Evolutionary conservation across 2,329 filamentous ascomycete species (phyloP).

Genomic region (Leptographium flavum): DNA sequence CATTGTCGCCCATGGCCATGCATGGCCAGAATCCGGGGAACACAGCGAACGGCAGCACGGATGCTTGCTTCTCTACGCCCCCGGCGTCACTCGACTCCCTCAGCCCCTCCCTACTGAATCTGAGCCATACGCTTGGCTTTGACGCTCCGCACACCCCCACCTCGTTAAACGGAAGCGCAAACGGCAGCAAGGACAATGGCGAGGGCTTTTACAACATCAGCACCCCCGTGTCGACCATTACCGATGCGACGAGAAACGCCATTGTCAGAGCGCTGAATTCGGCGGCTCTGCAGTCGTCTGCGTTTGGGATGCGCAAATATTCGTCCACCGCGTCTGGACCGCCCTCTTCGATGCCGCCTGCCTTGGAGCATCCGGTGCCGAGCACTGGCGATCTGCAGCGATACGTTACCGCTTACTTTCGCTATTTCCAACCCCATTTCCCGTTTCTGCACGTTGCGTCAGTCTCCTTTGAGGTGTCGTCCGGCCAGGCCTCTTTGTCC

Average conservation of each 20-base stretch:
- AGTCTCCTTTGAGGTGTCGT: constrained; percentile 66
- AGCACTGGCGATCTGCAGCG: constrained; percentile 76
- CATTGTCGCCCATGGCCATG: constrained; percentile 60
- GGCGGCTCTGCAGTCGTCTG: constrained; percentile 32
- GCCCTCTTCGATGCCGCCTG: constrained; percentile 35
- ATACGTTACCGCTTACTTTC: constrained; percentile 80
- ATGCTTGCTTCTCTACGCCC: constrained; percentile 67
- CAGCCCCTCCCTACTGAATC: constrained; percentile 55
- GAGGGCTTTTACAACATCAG: constrained; percentile 28
- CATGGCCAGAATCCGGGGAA: constrained; percentile 39
- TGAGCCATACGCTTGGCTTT: constrained; percentile 53
- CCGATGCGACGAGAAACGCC: constrained; percentile 47
- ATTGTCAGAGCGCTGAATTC: constrained; percentile 41
- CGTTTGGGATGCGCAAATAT: constrained; percentile 49
- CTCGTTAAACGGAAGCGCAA: constrained; percentile 48
- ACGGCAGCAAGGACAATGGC: constrained; percentile 5
- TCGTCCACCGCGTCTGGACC: constrained; percentile 41
- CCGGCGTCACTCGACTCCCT: constrained; percentile 60
- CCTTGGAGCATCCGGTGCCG: constrained; percentile 46
- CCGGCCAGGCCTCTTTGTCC: not conserved
- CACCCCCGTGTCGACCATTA: constrained; percentile 49
- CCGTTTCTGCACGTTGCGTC: constrained; percentile 92
- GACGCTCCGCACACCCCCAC: constrained; percentile 54
- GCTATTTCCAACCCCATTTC: constrained; percentile 84
- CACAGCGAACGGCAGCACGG: constrained; percentile 28